Evolutionary conservation across 768 basidiomycete genomes (phyloP).

Genomic region (Pisolithus sp.): DNA sequence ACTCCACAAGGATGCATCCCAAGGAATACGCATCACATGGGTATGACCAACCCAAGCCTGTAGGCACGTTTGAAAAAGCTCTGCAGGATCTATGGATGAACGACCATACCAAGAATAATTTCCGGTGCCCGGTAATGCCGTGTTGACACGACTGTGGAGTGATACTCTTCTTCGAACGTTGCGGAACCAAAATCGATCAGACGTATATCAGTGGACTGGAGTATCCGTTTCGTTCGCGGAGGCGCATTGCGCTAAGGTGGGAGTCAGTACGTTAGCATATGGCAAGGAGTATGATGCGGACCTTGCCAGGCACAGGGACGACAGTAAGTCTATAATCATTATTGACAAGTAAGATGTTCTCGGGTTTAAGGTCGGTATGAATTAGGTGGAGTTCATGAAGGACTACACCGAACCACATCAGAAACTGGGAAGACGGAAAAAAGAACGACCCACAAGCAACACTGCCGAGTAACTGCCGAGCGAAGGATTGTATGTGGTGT

Average conservation of each 20-base stretch:
- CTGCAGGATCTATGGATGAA: conserved; percentile 1
- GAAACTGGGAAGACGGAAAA: conserved; percentile 1
- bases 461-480: conserved; percentile 82
- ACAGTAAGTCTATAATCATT: conserved; percentile 65
- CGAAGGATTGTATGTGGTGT: conserved; percentile 93
- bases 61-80: conserved; percentile 10
- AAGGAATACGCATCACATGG: conserved; percentile 98
- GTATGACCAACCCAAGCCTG: conserved; percentile 96
- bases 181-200: conserved; percentile 99
- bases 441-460: conserved; percentile 73
- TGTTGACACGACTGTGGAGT: conserved; percentile 96
- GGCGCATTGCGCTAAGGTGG: conserved; percentile 52
- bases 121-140: conserved; percentile 98
- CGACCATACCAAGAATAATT: conserved; percentile 86
- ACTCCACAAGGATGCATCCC: conserved; percentile 97
- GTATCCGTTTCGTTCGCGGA: conserved; percentile 66
- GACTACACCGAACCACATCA: conserved; percentile 43
- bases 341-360: conserved; percentile 92
- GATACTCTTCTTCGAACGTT: conserved; percentile 96
- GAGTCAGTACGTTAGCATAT: conserved; percentile 7
- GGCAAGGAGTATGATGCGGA: conserved; percentile 19
- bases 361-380: conserved; percentile 98
- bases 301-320: conserved; percentile 63
- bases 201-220: conserved; percentile 85
- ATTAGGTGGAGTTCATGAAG: conserved; percentile 86